Percentiles rank a stretch among this genome's conserved stretches.
Evolutionary conservation across 1,139 yeast genomes (phyloP).

Genomic region (Geotrichum macrosporum): DNA sequence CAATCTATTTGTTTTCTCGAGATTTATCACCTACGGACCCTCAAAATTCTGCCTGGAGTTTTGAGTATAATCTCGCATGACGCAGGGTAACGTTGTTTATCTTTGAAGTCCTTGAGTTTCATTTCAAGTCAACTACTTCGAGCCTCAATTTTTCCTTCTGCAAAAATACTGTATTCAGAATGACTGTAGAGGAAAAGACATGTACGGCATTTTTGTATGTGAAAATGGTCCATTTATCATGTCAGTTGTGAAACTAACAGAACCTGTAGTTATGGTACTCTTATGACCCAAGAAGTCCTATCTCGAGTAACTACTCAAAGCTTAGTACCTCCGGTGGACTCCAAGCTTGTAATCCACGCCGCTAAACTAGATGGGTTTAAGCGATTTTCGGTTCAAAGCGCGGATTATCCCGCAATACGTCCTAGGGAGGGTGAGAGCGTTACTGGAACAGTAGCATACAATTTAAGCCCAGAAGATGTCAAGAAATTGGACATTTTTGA

Average conservation of each 20-base stretch:
- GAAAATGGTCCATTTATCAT: no score
- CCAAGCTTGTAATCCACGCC: slow-evolving; percentile 24
- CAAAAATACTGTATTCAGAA: background rate
- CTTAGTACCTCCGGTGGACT: slow-evolving; percentile 21
- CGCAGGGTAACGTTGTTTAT: no score
- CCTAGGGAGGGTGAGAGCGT: slow-evolving; percentile 24
- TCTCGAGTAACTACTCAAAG: slow-evolving; percentile 33
- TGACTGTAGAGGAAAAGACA: background rate
- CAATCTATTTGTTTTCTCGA: no score
- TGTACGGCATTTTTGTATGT: background rate
- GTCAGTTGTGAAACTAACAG: no score
- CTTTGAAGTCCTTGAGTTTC: no score
- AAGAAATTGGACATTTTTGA: slow-evolving; percentile 34
- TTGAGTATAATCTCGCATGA: no score
- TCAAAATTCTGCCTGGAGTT: no score
- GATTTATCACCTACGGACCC: no score
- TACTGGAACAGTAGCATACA: slow-evolving; percentile 32
- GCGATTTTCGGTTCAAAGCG: slow-evolving; percentile 29
- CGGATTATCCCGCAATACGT: slow-evolving; percentile 35
- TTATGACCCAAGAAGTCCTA: slow-evolving; percentile 36
- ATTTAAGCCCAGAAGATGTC: slow-evolving; percentile 28
- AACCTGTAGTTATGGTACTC: slow-evolving; percentile 35
- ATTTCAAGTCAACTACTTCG: no score
- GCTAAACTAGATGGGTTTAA: slow-evolving; percentile 29
- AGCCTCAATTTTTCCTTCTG: background rate